Conservation (phyloP, 441 rosid genomes). For the Biscutella auriculata region DNA sequence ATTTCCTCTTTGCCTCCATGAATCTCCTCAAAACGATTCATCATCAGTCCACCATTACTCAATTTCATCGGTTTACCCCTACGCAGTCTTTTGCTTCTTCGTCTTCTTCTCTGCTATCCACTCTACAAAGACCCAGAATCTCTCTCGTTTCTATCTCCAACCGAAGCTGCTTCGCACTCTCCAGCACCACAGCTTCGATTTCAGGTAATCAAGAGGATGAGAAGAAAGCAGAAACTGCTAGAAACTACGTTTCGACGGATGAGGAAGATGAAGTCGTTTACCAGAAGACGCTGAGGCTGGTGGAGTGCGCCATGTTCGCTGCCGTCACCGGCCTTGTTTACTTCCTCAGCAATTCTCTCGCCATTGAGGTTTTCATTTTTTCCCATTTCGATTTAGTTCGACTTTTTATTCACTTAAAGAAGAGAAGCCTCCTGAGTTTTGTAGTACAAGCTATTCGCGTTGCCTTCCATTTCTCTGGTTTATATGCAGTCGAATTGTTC, state of each 20-base stretch:
- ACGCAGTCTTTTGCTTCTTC: neutral
- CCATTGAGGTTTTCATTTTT: constrained; percentile 60
- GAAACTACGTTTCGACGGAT: constrained; percentile 1
- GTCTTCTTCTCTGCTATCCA: neutral
- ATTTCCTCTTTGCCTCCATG: constrained; percentile 22
- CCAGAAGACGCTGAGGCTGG: constrained; percentile 65
- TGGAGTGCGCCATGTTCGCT: constrained; percentile 86
- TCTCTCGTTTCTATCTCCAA: constrained; percentile 19
- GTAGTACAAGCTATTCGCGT: too few species aligned
- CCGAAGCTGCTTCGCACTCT: constrained; percentile 24
- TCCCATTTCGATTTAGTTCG: neutral
- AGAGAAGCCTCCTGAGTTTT: neutral
- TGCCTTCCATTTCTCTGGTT: neutral
- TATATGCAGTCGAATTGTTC: neutral
- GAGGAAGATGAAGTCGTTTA: constrained; percentile 43
- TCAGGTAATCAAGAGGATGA: constrained; percentile 18
- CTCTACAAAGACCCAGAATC: neutral
- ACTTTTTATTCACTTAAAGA: neutral
- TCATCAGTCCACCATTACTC: constrained; percentile 18
- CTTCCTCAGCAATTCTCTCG: constrained; percentile 80
- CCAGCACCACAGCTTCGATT: constrained; percentile 23
- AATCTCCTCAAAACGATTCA: constrained; percentile 32
- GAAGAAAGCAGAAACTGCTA: constrained; percentile 17
- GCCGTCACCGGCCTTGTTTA: constrained; percentile 75
- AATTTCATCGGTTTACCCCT: constrained; percentile 14